A percentile compares a stretch with the other conserved stretches of the same genome.
Evolutionary conservation across 441 rosid species (phyloP).

Genomic region (Pelargonium australe): DNA sequence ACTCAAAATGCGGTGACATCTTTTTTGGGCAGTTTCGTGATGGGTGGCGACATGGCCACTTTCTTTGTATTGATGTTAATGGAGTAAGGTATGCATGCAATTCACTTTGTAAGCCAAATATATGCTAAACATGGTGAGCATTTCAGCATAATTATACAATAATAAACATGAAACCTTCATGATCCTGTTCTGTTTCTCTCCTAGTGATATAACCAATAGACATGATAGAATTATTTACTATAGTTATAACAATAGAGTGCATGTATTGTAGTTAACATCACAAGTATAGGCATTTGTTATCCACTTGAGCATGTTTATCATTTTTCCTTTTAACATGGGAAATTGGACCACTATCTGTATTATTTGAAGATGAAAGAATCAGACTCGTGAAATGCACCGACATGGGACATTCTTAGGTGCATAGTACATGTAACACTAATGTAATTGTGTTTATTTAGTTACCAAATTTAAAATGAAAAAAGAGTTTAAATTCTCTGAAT

Average conservation of each 20-base stretch:
- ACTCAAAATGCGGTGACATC: constrained; percentile 68
- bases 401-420: too few relatives aligned
- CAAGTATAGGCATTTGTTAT: not conserved
- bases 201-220: not conserved
- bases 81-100: constrained; percentile 62
- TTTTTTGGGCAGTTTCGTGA: constrained; percentile 80
- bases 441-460: too few relatives aligned
- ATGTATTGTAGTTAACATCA: not conserved
- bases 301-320: not conserved
- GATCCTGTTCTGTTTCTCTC: not conserved
- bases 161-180: not conserved
- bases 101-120: not conserved
- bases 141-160: not conserved
- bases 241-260: not conserved
- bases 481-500: too few relatives aligned
- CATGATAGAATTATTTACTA: not conserved
- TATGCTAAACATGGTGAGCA: not conserved
- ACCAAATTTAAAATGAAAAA: too few relatives aligned
- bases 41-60: constrained; percentile 87
- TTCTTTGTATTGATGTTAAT: constrained; percentile 62
- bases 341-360: not conserved
- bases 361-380: too few relatives aligned
- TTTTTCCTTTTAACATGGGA: not conserved
- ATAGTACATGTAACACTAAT: too few relatives aligned
- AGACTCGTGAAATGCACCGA: too few relatives aligned